phyloP scores from a whole-genome alignment of 2,329 filamentous ascomycete genomes.

The Aschersonia sp. region DNA sequence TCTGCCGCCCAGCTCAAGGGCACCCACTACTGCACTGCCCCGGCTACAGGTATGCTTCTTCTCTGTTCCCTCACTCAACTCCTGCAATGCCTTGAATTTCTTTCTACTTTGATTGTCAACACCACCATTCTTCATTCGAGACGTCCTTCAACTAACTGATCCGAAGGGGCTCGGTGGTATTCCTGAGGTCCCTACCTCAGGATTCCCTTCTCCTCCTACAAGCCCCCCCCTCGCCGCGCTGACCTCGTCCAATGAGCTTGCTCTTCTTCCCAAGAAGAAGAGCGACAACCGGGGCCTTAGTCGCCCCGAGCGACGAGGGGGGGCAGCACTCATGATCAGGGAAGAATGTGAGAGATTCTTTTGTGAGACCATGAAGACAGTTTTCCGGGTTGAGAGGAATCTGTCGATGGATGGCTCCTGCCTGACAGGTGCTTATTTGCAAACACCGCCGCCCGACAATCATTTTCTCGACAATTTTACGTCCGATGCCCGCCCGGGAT shows the following conservation, averaged over 20 bases:
- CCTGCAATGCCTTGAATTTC: not conserved
- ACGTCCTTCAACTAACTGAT: conserved; percentile 5
- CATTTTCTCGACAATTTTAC: conserved; percentile 22
- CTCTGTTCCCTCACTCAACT: too few species aligned
- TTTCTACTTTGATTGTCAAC: not conserved
- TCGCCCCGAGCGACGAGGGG: conserved; percentile 51
- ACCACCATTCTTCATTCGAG: too few species aligned
- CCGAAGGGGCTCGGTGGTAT: conserved; percentile 73
- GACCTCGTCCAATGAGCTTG: conserved; percentile 53
- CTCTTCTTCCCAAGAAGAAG: conserved; percentile 43
- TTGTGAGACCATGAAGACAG: conserved; percentile 85
- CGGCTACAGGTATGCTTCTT: conserved; percentile 51
- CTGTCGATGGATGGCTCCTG: conserved; percentile 64
- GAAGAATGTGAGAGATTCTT: conserved; percentile 99
- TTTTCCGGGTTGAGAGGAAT: conserved; percentile 94
- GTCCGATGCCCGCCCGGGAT: conserved; percentile 12
- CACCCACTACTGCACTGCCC: conserved; percentile 93
- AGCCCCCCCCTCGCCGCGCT: conserved; percentile 79
- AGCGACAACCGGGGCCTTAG: conserved; percentile 23
- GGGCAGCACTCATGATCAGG: conserved; percentile 92
- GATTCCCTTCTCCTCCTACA: conserved; percentile 70
- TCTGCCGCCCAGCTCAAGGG: conserved; percentile 58
- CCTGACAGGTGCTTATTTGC: conserved; percentile 60
- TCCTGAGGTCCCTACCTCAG: conserved; percentile 82
- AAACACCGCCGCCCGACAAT: conserved; percentile 39